Evolutionary conservation across 768 basidiomycete species (phyloP).

Genomic region (Mycena vulgaris): DNA sequence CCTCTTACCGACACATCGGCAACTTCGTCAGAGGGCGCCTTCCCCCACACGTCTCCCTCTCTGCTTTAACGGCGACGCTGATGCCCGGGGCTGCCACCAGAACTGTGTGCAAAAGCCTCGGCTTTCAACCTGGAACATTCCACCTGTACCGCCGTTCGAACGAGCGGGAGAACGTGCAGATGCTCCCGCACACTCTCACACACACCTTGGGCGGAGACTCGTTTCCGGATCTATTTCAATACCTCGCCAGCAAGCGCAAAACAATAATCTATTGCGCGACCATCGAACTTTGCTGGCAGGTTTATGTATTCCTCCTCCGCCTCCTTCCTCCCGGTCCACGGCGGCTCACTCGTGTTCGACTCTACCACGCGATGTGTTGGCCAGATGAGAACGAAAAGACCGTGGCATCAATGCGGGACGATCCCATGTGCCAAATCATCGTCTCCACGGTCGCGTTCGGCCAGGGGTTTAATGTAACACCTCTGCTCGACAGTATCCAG

Average conservation of each 20-base stretch:
- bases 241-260: constrained; percentile 26
- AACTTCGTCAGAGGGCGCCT: constrained; percentile 24
- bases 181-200: constrained; percentile 11
- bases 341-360: constrained; percentile 18
- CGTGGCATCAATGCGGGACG: constrained; percentile 21
- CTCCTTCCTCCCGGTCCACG: constrained; percentile 18
- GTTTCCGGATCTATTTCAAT: constrained; percentile 24
- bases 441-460: constrained; percentile 32
- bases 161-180: constrained; percentile 26
- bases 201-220: constrained; percentile 17
- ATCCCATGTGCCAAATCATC: constrained; percentile 29
- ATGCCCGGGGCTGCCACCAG: constrained; percentile 15
- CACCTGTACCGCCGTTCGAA: constrained; percentile 23
- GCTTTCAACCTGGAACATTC: constrained; percentile 4
- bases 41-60: constrained; percentile 15
- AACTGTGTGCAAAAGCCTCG: constrained; percentile 25
- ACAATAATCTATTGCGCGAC: constrained; percentile 35
- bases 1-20: constrained; percentile 20
- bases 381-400: constrained; percentile 33
- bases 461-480: constrained; percentile 31
- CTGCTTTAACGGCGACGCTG: constrained; percentile 29
- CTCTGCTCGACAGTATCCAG: constrained; percentile 18
- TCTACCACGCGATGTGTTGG: constrained; percentile 34
- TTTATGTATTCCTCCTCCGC: constrained; percentile 28
- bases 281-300: constrained; percentile 31